phyloP scores from a whole-genome alignment of 2,329 filamentous ascomycete genomes.

The Lachnellula hyalina region DNA sequence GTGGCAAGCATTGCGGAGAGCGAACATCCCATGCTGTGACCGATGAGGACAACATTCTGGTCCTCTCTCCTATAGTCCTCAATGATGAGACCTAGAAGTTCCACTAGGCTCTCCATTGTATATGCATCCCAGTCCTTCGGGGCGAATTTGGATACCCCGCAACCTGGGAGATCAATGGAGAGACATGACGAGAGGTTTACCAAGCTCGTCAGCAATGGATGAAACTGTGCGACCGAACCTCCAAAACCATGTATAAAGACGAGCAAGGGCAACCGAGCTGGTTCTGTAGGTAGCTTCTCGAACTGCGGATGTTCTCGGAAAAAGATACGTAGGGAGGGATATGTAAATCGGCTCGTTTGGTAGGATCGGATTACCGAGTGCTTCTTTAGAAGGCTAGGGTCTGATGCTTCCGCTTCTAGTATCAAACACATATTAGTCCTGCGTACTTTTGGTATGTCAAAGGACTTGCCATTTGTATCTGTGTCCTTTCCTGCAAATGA shows the following conservation, averaged over 20 bases:
- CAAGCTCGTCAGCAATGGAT: slow-evolving; percentile 73
- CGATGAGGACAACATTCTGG: slow-evolving; percentile 75
- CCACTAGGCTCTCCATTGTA: slow-evolving; percentile 65
- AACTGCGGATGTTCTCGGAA: slow-evolving; percentile 76
- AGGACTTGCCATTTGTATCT: slow-evolving; percentile 20
- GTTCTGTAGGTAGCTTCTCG: slow-evolving; percentile 69
- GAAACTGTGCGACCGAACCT: slow-evolving; percentile 86
- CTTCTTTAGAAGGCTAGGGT: slow-evolving; percentile 75
- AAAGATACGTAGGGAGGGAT: slow-evolving; percentile 75
- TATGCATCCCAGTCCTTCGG: slow-evolving; percentile 74
- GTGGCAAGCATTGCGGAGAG: slow-evolving; percentile 65
- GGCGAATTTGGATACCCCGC: slow-evolving; percentile 72
- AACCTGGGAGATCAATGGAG: slow-evolving; percentile 85
- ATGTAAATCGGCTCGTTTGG: slow-evolving; percentile 62
- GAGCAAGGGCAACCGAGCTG: slow-evolving; percentile 71
- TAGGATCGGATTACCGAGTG: slow-evolving; percentile 68
- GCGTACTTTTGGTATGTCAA: neutral
- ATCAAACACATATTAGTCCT: slow-evolving; percentile 5
- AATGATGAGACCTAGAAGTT: slow-evolving; percentile 71
- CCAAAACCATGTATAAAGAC: slow-evolving; percentile 92
- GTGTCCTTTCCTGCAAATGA: neutral
- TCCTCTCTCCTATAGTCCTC: slow-evolving; percentile 63
- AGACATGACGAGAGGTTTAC: slow-evolving; percentile 79
- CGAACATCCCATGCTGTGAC: slow-evolving; percentile 86
- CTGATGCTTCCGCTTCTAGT: slow-evolving; percentile 34